Evolutionary conservation across 1,139 yeast species (phyloP).

Genomic region (Nakaseomyces glabratus): DNA sequence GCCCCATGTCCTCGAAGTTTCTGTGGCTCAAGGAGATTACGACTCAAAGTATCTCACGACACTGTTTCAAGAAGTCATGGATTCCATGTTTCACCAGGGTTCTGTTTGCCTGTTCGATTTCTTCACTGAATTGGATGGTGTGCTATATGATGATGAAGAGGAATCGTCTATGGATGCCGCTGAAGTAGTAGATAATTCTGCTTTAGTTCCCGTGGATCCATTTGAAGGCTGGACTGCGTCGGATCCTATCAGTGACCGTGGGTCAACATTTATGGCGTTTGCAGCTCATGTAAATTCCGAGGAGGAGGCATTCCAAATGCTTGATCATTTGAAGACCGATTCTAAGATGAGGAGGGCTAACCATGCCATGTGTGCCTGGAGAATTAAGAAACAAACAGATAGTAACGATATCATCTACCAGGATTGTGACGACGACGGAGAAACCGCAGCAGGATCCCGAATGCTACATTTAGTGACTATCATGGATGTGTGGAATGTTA

Average conservation of each 20-base stretch:
- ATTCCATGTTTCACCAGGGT: constrained; percentile 44
- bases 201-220: constrained; percentile 33
- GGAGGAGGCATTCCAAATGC: constrained; percentile 50
- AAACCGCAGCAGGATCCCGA: constrained; percentile 90
- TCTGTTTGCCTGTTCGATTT: constrained; percentile 76
- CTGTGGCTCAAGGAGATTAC: constrained; percentile 29
- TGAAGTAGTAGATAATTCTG: constrained; percentile 9
- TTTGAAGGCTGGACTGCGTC: constrained; percentile 66
- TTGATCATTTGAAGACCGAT: constrained; percentile 51
- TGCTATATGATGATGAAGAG: constrained; percentile 36
- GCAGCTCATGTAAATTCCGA: constrained; percentile 53
- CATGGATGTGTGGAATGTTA: constrained; percentile 78
- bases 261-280: constrained; percentile 77
- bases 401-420: constrained; percentile 42
- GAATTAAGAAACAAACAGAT: constrained; percentile 44
- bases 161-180: constrained; percentile 10
- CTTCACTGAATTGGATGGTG: constrained; percentile 52
- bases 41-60: constrained; percentile 40
- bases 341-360: constrained; percentile 57
- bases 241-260: constrained; percentile 72
- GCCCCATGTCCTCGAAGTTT: constrained; percentile 50
- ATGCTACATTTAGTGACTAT: constrained; percentile 68
- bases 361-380: constrained; percentile 83
- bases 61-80: constrained; percentile 42
- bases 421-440: constrained; percentile 97